Conservation (phyloP, 2,329 filamentous ascomycete species). For the Triangularia verruculosa region DNA sequence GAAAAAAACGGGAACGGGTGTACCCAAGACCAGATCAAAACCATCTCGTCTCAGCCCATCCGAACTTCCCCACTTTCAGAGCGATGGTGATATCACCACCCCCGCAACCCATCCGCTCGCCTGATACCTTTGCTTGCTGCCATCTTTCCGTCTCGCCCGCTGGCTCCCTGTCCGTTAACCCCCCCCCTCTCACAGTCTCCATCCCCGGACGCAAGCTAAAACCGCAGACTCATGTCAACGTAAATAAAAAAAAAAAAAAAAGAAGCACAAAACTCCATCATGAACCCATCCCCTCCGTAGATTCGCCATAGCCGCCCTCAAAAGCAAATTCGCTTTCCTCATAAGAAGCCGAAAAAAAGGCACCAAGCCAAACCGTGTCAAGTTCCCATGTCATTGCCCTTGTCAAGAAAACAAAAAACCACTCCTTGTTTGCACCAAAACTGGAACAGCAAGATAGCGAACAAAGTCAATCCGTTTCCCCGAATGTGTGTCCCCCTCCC, state of each 20-base stretch:
- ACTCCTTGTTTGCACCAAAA: not conserved
- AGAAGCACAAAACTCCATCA: not conserved
- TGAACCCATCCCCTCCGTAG: not conserved
- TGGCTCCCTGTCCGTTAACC: not conserved
- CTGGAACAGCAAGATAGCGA: not conserved
- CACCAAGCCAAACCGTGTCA: not conserved
- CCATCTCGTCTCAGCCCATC: not conserved
- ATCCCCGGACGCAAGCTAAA: not conserved
- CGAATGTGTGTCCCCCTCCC: too few species aligned
- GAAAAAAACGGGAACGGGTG: too few species aligned
- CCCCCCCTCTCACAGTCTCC: not conserved
- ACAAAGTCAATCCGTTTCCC: not conserved
- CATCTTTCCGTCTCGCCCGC: not conserved
- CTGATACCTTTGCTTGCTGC: not conserved
- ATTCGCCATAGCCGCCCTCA: not conserved
- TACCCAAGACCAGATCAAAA: too few species aligned
- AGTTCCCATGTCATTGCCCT: not conserved
- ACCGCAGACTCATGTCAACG: not conserved
- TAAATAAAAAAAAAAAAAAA: not conserved
- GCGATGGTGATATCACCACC: not conserved
- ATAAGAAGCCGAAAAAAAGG: not conserved
- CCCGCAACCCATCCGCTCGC: not conserved
- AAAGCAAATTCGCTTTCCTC: not conserved
- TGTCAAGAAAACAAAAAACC: not conserved
- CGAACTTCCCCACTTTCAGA: not conserved